Conservation (phyloP, 1,139 yeast species). For the Zygotorulaspora mrakii region DNA sequence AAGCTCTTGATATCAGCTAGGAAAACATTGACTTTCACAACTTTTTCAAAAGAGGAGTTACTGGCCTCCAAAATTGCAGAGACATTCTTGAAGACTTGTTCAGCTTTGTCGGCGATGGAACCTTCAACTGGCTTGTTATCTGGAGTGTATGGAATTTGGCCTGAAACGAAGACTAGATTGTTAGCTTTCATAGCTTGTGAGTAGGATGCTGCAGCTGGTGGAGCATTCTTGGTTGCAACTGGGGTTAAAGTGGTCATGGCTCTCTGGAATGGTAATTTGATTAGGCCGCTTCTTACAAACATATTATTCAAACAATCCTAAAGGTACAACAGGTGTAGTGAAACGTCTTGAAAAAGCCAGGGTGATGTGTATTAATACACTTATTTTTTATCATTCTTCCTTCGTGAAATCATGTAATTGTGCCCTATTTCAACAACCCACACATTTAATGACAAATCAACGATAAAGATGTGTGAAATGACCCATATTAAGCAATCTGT, state of each 20-base stretch:
- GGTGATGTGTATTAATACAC: no score
- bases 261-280: slow-evolving; percentile 26
- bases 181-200: slow-evolving; percentile 89
- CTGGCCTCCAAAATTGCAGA: slow-evolving; percentile 74
- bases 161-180: slow-evolving; percentile 86
- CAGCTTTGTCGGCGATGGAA: slow-evolving; percentile 74
- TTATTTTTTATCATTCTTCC: no score
- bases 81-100: slow-evolving; percentile 77
- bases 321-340: no score
- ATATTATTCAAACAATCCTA: no score
- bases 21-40: slow-evolving; percentile 83
- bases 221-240: slow-evolving; percentile 65
- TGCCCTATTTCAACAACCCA: no score
- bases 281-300: slow-evolving; percentile 21
- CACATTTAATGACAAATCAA: no score
- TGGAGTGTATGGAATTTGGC: slow-evolving; percentile 89
- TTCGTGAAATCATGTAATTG: no score
- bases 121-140: slow-evolving; percentile 78
- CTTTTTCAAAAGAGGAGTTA: slow-evolving; percentile 73
- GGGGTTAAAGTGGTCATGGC: slow-evolving; percentile 33
- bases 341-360: no score
- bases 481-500: no score
- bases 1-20: slow-evolving; percentile 84
- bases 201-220: slow-evolving; percentile 94
- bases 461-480: no score